Base-by-base conservation (phyloP, 345 rosid genomes). In the Salix dunnii region DNA sequence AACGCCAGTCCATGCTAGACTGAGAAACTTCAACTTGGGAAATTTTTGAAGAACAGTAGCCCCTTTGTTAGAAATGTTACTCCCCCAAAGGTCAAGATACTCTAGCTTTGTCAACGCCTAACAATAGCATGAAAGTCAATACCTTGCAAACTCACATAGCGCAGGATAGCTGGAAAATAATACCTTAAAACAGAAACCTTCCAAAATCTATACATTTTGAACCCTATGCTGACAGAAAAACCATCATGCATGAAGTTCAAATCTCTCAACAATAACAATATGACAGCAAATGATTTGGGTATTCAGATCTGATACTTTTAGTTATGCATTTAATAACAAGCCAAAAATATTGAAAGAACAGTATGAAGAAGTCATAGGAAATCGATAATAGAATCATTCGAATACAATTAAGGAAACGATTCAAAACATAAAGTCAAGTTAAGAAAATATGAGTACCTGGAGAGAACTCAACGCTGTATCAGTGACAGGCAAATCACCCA, bases 61-160 rank as follows among this genome's bases (percentile, higher is more conserved):
- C n/a, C 97, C 97, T 63, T 80, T 69, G 72, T 91, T 84, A 27
- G 99, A 76, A 82, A 93, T 77, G 75, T 86, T 83, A 82, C 97
- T 96, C 35, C 97, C 98, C 96, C 98, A 93, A 21, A 96, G 89
- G 78, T 96, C 97, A 76, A 96, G 93, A 80, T 91, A 82, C 77
- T 91, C 87, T n/a, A 93, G 92, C 84, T 90, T 91, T 64, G 78
- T 83, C 86, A 93, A 74, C 51, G 66, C 93, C 98, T 96, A 85
- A 74, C 38, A 77, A 67, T 1, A 78, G 25, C 63, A 58, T 20
- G 61, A 12, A 46, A 28, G 66, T 65, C 33, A 63, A 33, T 36
- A 60, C 55, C 42, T 7, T 30, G 38, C 58, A 35, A 53, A n/a
- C 42, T 40, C 18, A 33, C 30, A 43, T 25, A 14, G 4, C 42